phyloP scores from a whole-genome alignment of 768 basidiomycete species.

The Psilocybe tampanensis region DNA sequence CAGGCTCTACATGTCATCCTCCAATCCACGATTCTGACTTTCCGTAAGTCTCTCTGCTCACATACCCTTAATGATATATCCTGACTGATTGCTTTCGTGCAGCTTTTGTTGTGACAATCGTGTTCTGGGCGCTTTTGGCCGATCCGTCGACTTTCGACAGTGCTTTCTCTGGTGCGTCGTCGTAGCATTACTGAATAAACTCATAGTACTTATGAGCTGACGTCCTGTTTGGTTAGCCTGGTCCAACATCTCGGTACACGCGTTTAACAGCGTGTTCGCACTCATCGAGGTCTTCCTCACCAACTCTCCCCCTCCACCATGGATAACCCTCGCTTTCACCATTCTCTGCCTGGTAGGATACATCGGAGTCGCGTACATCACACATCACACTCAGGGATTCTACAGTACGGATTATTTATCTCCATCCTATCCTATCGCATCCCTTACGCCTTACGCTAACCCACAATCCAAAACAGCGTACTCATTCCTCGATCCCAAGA shows the following conservation, averaged over 20 bases:
- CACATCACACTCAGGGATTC: conserved; percentile 57
- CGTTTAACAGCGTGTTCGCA: conserved; percentile 57
- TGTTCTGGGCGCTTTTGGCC: conserved; percentile 62
- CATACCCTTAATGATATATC: background rate
- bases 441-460: background rate
- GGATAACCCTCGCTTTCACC: conserved; percentile 48
- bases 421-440: background rate
- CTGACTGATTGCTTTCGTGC: background rate
- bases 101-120: conserved; percentile 68
- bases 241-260: conserved; percentile 61
- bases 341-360: conserved; percentile 57
- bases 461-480: conserved; percentile 49
- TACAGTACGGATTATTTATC: conserved; percentile 53
- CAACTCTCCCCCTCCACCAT: conserved; percentile 52
- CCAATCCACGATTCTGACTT: conserved; percentile 50
- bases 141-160: conserved; percentile 41
- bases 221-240: conserved; percentile 43
- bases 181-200: background rate
- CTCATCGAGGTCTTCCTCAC: conserved; percentile 62
- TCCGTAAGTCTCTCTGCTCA: conserved; percentile 22
- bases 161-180: conserved; percentile 37
- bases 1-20: conserved; percentile 62
- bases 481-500: conserved; percentile 59
- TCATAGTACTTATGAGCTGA: background rate
- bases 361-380: conserved; percentile 71